phyloP scores from a whole-genome alignment of 2,329 filamentous ascomycete genomes.

The Penicillium concentricum region DNA sequence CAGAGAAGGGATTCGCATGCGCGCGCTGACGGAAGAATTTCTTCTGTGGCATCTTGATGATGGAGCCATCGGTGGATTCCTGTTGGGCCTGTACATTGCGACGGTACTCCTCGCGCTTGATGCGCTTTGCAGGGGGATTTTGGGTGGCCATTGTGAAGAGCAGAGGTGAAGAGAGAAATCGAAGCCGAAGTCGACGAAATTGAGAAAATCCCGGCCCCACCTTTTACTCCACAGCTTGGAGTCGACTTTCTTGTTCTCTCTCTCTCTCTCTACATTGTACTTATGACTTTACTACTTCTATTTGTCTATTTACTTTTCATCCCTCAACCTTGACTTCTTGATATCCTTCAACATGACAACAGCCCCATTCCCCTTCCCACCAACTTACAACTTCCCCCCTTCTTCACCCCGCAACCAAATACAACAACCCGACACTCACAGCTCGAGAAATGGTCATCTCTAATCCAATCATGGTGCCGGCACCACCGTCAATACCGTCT shows the following conservation, averaged over 20 bases:
- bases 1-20: constrained; percentile 97
- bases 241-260: not conserved
- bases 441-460: constrained; percentile 79
- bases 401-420: constrained; percentile 50
- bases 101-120: constrained; percentile 67
- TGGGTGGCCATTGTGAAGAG: constrained; percentile 17
- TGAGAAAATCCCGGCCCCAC: constrained; percentile 14
- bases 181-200: constrained; percentile 1
- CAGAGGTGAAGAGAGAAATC: not conserved
- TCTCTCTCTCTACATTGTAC: not conserved
- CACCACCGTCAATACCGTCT: constrained; percentile 76
- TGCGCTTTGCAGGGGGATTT: constrained; percentile 55
- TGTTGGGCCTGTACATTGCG: constrained; percentile 22
- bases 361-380: constrained; percentile 40
- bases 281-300: not conserved
- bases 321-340: not conserved
- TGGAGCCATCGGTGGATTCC: constrained; percentile 19
- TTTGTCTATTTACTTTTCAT: not conserved
- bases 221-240: constrained; percentile 6
- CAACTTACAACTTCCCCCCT: constrained; percentile 53
- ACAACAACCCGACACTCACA: constrained; percentile 45
- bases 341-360: constrained; percentile 6
- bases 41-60: constrained; percentile 76
- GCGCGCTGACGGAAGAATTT: constrained; percentile 95
- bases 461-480: constrained; percentile 81